Percentiles rank a stretch among this genome's conserved stretches.
phyloP scores from a whole-genome alignment of 768 basidiomycete genomes.

The Xerocomus spinulosus region DNA sequence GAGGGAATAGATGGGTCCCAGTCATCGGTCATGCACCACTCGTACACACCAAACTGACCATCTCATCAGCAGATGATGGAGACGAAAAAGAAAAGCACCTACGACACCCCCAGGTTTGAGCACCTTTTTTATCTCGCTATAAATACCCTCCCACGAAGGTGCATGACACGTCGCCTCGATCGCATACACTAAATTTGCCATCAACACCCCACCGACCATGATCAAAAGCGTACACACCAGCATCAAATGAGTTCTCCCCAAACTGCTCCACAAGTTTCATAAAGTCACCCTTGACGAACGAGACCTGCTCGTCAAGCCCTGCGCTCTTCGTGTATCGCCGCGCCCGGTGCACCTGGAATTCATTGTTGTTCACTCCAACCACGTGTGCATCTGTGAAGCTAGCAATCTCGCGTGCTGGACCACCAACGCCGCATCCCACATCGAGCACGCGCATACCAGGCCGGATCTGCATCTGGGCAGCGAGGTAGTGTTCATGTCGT shows the following conservation, averaged over 20 bases:
- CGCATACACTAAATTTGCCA: conserved; percentile 69
- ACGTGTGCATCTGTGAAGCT: conserved; percentile 83
- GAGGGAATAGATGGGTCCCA: conserved; percentile 84
- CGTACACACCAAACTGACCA: conserved; percentile 89
- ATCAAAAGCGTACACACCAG: conserved; percentile 57
- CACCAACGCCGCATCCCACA: conserved; percentile 97
- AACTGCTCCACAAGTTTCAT: conserved; percentile 92
- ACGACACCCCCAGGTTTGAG: conserved; percentile 95
- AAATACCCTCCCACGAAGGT: conserved; percentile 93
- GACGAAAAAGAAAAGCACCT: conserved; percentile 30
- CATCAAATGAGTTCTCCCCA: conserved; percentile 91
- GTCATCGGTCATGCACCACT: conserved; percentile 97
- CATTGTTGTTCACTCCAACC: conserved; percentile 92
- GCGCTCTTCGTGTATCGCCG: conserved; percentile 72
- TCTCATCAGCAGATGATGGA: neutral
- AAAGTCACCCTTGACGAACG: conserved; percentile 91
- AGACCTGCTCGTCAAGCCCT: conserved; percentile 71
- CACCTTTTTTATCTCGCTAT: conserved; percentile 87
- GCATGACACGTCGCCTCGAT: conserved; percentile 98
- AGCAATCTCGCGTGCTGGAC: conserved; percentile 94
- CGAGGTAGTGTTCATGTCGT: conserved; percentile 96
- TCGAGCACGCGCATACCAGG: conserved; percentile 96
- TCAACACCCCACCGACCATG: conserved; percentile 1
- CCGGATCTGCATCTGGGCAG: conserved; percentile 75
- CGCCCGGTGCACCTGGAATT: conserved; percentile 89